Base-by-base conservation (phyloP, 768 basidiomycete species). In the Trametes coccinea region DNA sequence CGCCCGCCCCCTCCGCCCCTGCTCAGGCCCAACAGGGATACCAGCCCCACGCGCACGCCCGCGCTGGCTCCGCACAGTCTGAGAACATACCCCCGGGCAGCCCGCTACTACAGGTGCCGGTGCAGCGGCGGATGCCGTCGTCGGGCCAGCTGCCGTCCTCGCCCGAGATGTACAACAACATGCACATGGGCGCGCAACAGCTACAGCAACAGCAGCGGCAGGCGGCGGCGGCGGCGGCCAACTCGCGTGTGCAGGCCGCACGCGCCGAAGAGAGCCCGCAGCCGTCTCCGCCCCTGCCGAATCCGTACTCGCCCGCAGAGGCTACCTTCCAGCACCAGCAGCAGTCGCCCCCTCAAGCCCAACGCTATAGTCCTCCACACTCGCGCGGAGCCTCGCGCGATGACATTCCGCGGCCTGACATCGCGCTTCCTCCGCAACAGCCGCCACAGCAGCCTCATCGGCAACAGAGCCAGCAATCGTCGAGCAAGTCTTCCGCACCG, bases 381-480 rank as follows among this genome's bases (percentile, higher is more conserved):
- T 58, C 61, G 0, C 31, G 22, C 13, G 39, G 40, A 40, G 53
- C 43, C 3, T 41, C 53, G 2, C 48, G 48, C 29, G 14, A 37
- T 6, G 45, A 58, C 8, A 46, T 45, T 16, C 67, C 62, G 1
- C 59, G 60, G 0, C 67, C 67, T 1, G 67, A 68, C 43, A 61
- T 66, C 39, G 3, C 57, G 1, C 54, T 68, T 13, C 67, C 64
- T 22, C 69, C 62, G 13, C 53, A 37, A 29, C 22, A 51, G n/a
- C 17, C 46, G 43, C n/a, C 47, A 16, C 16, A 37, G 22, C 58
- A 63, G 48, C 31, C 8, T 45, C 50, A 4, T 41, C 65, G 17
- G 52, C 60, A 29, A 8, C 33, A 39, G 7, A 7, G 13, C 39
- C 39, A 39, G 13, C 39, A 22, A 39, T 39, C 39, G 13, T 39